Conservation (phyloP, 345 rosid genomes). For the Eutrema japonicum region DNA sequence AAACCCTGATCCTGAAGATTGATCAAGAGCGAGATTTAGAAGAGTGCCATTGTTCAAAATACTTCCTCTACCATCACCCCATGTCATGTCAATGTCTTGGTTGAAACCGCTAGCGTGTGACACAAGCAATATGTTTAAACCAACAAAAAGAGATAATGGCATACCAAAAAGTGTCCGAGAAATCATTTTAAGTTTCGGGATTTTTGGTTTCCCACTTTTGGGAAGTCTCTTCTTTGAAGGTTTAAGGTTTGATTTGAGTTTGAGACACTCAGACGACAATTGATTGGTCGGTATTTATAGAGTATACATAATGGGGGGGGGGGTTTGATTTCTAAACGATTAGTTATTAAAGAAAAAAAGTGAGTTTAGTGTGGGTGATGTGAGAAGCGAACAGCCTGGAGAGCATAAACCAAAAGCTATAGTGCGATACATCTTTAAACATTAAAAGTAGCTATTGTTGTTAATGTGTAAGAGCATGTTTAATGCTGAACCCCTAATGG, state of each 20-base stretch:
- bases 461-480: too few relatives aligned
- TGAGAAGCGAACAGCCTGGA: conserved; percentile 43
- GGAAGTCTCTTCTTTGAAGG: conserved; percentile 27
- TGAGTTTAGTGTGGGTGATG: conserved; percentile 41
- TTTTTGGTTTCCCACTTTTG: conserved; percentile 1
- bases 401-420: conserved; percentile 34
- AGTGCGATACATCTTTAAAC: conserved; percentile 30
- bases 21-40: conserved; percentile 49
- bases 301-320: neutral
- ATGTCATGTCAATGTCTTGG: conserved; percentile 49
- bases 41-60: conserved; percentile 47
- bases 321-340: conserved; percentile 13
- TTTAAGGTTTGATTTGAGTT: conserved; percentile 18
- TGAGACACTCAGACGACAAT: conserved; percentile 20
- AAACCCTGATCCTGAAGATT: conserved; percentile 52
- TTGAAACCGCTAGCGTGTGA: conserved; percentile 42
- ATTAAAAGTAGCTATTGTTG: conserved; percentile 6
- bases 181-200: conserved; percentile 15
- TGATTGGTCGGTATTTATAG: conserved; percentile 33
- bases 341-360: neutral
- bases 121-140: conserved; percentile 23
- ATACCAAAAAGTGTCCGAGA: conserved; percentile 17
- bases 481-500: too few relatives aligned
- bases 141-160: conserved; percentile 18
- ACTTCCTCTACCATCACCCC: conserved; percentile 53